These are phyloP conservation scores for Ogataea hybrid DNA, from an alignment of 1,139 yeast genomes.

Conservation along the genomic window DNA sequence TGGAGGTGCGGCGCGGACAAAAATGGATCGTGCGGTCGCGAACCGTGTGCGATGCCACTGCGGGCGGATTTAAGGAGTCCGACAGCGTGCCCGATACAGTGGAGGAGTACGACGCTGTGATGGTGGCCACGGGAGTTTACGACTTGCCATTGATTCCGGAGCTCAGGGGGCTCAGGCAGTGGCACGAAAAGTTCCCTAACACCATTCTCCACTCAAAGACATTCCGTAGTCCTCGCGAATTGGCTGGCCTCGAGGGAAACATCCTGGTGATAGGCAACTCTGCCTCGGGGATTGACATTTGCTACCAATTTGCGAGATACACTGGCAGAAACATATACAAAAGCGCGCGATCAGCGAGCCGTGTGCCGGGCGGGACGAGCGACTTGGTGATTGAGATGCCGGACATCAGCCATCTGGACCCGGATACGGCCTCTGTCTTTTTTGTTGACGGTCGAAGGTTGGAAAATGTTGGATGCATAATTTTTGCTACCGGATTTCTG, in stretches of 20 bases:
- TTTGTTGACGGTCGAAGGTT: too few relatives aligned
- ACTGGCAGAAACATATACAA: too few relatives aligned
- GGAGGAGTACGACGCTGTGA: conserved; percentile 49
- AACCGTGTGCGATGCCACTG: conserved; percentile 33
- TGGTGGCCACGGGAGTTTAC: conserved; percentile 57
- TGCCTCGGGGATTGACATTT: conserved; percentile 60
- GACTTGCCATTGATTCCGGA: conserved; percentile 55
- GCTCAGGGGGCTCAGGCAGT: conserved; percentile 50
- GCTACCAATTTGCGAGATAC: conserved; percentile 45
- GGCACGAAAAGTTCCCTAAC: conserved; percentile 44
- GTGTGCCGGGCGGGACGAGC: too few relatives aligned
- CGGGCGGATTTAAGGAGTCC: conserved; percentile 25
- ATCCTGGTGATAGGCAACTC: conserved; percentile 63
- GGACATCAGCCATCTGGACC: too few relatives aligned
- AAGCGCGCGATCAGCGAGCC: too few relatives aligned
- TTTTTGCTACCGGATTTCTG: too few relatives aligned
- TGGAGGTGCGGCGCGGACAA: conserved; percentile 28
- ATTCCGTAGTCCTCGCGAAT: conserved; percentile 50
- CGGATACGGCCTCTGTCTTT: too few relatives aligned
- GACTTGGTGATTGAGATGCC: too few relatives aligned
- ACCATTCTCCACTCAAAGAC: conserved; percentile 57
- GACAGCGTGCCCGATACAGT: conserved; percentile 16
- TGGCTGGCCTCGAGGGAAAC: conserved; percentile 37
- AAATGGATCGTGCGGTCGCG: conserved; percentile 47
- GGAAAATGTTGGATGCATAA: too few relatives aligned